Evolutionary conservation across 176 grass and related monocot genomes (phyloP).

Genomic region (Alloteropsis semialata): DNA sequence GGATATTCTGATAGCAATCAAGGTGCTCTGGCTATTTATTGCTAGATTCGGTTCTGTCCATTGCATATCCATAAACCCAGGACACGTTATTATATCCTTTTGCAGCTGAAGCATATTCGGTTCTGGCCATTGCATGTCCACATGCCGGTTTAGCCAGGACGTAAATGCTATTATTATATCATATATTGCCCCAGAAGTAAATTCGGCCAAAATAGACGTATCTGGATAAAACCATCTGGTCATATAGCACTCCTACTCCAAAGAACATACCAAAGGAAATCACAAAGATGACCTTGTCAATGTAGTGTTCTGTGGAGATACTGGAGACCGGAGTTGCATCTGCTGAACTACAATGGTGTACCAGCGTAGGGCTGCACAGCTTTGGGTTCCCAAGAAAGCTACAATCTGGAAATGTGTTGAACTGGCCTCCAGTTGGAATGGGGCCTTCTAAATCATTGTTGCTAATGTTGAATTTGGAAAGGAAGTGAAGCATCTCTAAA

Average conservation of each 20-base stretch:
- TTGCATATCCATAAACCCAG: not conserved
- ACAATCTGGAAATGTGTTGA: slow-evolving; percentile 26
- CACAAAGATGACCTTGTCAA: not conserved
- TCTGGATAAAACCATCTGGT: slow-evolving; percentile 22
- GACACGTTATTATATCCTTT: not conserved
- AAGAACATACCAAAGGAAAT: slow-evolving; percentile 13
- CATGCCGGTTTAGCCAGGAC: too few species aligned
- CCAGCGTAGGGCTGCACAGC: slow-evolving; percentile 15
- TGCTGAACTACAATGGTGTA: not conserved
- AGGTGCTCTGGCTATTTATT: not conserved
- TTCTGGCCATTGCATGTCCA: too few species aligned
- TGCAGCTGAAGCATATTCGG: too few species aligned
- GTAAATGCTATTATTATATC: too few species aligned
- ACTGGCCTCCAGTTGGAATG: slow-evolving; percentile 17
- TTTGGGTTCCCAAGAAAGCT: slow-evolving; percentile 29
- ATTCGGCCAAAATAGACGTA: not conserved
- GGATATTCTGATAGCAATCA: too few species aligned
- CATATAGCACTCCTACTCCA: slow-evolving; percentile 17
- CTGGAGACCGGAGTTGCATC: not conserved
- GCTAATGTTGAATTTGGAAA: slow-evolving; percentile 21
- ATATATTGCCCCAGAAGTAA: too few species aligned
- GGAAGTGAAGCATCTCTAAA: slow-evolving; percentile 20
- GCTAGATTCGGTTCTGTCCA: not conserved
- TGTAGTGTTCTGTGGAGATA: not conserved
- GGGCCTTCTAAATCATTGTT: slow-evolving; percentile 34